Evolutionary conservation across 441 rosid species (phyloP).

Genomic region (Melastoma candidum): DNA sequence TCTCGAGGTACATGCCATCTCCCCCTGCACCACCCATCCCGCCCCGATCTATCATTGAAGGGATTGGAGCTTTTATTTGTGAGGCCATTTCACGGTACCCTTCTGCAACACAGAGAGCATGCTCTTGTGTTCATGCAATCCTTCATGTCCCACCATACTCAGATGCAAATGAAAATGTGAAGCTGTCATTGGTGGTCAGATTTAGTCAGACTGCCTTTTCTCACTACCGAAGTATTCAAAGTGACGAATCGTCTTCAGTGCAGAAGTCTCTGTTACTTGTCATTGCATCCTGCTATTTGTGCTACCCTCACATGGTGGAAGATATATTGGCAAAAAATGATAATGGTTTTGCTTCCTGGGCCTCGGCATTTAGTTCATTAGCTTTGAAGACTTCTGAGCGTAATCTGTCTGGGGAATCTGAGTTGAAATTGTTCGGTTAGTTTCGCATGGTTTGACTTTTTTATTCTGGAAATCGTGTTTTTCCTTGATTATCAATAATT

Average conservation of each 20-base stretch:
- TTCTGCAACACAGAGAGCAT: constrained; percentile 74
- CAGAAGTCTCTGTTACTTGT: constrained; percentile 81
- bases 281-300: constrained; percentile 68
- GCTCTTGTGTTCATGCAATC: constrained; percentile 57
- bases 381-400: constrained; percentile 35
- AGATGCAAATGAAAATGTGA: constrained; percentile 42
- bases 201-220: constrained; percentile 65
- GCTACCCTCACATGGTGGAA: constrained; percentile 46
- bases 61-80: constrained; percentile 57
- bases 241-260: constrained; percentile 42
- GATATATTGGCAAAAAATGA: constrained; percentile 41
- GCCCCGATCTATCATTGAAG: constrained; percentile 52
- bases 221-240: constrained; percentile 42
- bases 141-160: constrained; percentile 60
- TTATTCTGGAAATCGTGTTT: background rate
- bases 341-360: constrained; percentile 55
- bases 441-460: background rate
- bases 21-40: constrained; percentile 80
- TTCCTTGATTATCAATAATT: background rate
- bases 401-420: constrained; percentile 34
- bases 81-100: constrained; percentile 68
- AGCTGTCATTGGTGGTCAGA: constrained; percentile 37
- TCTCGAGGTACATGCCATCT: constrained; percentile 35
- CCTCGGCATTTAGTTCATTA: constrained; percentile 43
- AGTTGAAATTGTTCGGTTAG: constrained; percentile 63